These are phyloP conservation scores for Tremella mesenterica DNA, from an alignment of 768 basidiomycete genomes.

Conservation along the genomic window DNA sequence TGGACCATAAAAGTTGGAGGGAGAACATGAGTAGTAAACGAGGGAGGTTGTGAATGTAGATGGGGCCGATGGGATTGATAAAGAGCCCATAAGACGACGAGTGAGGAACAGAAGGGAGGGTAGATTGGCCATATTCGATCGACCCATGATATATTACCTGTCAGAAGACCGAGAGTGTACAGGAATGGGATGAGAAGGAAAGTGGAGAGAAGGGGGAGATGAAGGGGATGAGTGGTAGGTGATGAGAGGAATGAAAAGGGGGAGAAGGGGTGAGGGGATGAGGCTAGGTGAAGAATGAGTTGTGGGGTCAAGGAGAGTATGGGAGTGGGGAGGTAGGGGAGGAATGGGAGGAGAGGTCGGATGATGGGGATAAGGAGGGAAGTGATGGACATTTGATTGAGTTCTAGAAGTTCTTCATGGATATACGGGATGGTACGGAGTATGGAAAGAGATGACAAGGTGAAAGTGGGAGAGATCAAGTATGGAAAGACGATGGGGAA, in stretches of 20 bases:
- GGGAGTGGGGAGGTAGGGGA: constrained; percentile 13
- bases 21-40: constrained; percentile 63
- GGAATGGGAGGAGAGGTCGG: constrained; percentile 9
- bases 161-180: constrained; percentile 34
- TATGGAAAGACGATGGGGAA: no score
- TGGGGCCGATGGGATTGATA: constrained; percentile 48
- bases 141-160: constrained; percentile 38
- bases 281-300: constrained; percentile 11
- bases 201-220: constrained; percentile 22
- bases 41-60: constrained; percentile 57
- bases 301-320: constrained; percentile 14
- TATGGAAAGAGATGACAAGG: no score
- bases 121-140: constrained; percentile 65
- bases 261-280: constrained; percentile 16
- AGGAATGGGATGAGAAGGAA: constrained; percentile 16
- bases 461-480: no score
- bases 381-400: not conserved
- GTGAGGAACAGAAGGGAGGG: constrained; percentile 72
- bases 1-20: constrained; percentile 48
- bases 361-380: not conserved
- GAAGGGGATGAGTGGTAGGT: constrained; percentile 27
- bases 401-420: no score
- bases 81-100: constrained; percentile 62
- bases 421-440: no score
- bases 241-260: constrained; percentile 14